Base-by-base conservation (phyloP, 345 rosid genomes). In the Corchorus capsularis region DNA sequence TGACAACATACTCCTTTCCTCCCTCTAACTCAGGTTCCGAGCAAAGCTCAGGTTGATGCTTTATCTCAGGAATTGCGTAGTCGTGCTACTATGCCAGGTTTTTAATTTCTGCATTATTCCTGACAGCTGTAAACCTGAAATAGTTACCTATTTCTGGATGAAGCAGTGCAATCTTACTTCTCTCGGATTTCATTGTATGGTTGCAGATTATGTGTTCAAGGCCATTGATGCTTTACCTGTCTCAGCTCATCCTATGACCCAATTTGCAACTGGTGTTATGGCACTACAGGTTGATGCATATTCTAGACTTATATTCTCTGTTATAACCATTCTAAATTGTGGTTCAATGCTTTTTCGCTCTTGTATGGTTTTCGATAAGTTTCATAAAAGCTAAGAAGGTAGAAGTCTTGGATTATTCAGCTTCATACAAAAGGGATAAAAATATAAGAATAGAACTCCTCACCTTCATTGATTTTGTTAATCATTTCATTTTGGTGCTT, bases 231-330 rank as follows among this genome's bases (percentile, higher is more conserved):
- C 97, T 64, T 87, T 96, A 72, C 98, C 98, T 77, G 82, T 81
- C 59, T 83, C 94, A 14, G 94, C 99, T 71, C 99, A 96, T 80
- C 99, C 99, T 41, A 96, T 96, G 99, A 96, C 99, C 79, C 98
- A 96, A 77, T 93, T 96, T 87, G 82, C 92, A 52, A 82, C 92
- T n/a, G 99, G 99, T 84, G 99, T 96, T 74, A 93, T 96, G 99
- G 97, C 97, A 47, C 98, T 96, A 50, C 99, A 96, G 98, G 99
- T 96, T 78, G 71, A 34, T 75, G 79, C 61, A 60, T 50, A 69
- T 79, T 64, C 74, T 60, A 9, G 50, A 60, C 69, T 70, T 35
- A 1, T 32, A 57, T 37, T 65, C 45, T 71, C 62, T 62, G 64
- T 76, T 47, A 15, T 55, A 41, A 2, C 1, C 9, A n/a, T 22